These are phyloP conservation scores for Tulasnella sp. DNA, from an alignment of 768 basidiomycete genomes.

Conservation along the genomic window DNA sequence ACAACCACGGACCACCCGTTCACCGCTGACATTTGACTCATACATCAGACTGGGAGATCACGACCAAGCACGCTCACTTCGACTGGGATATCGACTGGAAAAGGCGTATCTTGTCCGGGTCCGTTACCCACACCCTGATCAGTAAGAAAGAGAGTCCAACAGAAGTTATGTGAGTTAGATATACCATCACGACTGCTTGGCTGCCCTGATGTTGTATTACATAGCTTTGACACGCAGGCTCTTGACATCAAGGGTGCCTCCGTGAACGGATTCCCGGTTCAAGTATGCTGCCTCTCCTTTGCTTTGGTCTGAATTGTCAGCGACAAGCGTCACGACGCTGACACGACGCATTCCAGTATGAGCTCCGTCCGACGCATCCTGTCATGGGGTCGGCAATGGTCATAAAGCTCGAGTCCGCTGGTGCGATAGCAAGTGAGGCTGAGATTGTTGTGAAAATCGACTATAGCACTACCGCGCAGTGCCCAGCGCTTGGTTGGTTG, in stretches of 20 bases:
- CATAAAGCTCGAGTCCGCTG: slow-evolving; percentile 38
- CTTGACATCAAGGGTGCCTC: slow-evolving; percentile 47
- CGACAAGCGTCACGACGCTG: not conserved
- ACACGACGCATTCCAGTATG: slow-evolving; percentile 32
- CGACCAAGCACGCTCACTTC: slow-evolving; percentile 55
- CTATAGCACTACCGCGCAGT: slow-evolving; percentile 63
- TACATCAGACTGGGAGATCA: slow-evolving; percentile 39
- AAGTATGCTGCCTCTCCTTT: slow-evolving; percentile 31
- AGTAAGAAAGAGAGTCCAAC: slow-evolving; percentile 42
- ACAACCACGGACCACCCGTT: not conserved
- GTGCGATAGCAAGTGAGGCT: slow-evolving; percentile 33
- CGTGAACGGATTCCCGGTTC: slow-evolving; percentile 38
- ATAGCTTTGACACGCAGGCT: slow-evolving; percentile 63
- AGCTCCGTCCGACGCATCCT: slow-evolving; percentile 44
- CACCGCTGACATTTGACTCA: not conserved
- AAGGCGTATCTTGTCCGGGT: slow-evolving; percentile 47
- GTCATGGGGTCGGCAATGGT: slow-evolving; percentile 72
- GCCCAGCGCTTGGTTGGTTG: slow-evolving; percentile 81
- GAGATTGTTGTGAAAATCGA: slow-evolving; percentile 37
- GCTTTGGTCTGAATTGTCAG: not conserved
- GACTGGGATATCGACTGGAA: slow-evolving; percentile 74
- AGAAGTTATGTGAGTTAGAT: slow-evolving; percentile 44
- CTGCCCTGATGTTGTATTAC: not conserved
- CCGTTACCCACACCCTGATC: slow-evolving; percentile 48
- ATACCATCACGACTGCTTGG: not conserved